Conservation (phyloP, 345 rosid species). For the Melastoma malabathricum region DNA sequence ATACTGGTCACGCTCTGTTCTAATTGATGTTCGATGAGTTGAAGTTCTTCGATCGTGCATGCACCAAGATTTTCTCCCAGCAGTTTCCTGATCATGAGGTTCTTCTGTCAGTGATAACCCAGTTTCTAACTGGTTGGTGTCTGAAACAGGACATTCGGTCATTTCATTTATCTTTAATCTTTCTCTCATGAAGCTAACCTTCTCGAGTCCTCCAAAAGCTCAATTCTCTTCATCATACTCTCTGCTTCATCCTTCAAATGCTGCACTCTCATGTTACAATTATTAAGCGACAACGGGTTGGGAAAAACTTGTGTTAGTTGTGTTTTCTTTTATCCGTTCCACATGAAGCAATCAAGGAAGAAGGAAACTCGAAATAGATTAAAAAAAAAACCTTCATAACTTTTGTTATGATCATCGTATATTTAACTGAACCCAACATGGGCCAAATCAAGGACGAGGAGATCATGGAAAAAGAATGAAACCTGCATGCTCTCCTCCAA, state of each 20-base stretch:
- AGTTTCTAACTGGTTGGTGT: background rate
- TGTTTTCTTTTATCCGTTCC: no score
- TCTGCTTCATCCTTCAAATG: slow-evolving; percentile 63
- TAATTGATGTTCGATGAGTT: slow-evolving; percentile 24
- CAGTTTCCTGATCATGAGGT: slow-evolving; percentile 17
- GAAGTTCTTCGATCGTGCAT: slow-evolving; percentile 27
- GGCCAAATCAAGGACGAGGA: no score
- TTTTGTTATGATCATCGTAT: no score
- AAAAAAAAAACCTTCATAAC: no score
- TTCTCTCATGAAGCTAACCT: slow-evolving; percentile 18
- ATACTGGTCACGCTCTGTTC: slow-evolving; percentile 22
- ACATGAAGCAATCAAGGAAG: background rate
- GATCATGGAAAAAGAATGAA: no score
- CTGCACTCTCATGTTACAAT: slow-evolving; percentile 23
- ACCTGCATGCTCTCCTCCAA: no score
- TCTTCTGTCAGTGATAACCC: background rate
- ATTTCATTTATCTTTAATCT: background rate
- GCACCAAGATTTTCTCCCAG: slow-evolving; percentile 25
- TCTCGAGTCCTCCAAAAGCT: slow-evolving; percentile 60
- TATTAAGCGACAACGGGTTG: no score
- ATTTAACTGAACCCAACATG: no score
- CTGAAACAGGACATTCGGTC: background rate
- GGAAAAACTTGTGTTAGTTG: no score
- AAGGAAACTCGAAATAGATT: no score
- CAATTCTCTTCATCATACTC: slow-evolving; percentile 63